Conservation (phyloP, 108 stramenopile genomes). For the Pseudonitzschia delicatissima region DNA sequence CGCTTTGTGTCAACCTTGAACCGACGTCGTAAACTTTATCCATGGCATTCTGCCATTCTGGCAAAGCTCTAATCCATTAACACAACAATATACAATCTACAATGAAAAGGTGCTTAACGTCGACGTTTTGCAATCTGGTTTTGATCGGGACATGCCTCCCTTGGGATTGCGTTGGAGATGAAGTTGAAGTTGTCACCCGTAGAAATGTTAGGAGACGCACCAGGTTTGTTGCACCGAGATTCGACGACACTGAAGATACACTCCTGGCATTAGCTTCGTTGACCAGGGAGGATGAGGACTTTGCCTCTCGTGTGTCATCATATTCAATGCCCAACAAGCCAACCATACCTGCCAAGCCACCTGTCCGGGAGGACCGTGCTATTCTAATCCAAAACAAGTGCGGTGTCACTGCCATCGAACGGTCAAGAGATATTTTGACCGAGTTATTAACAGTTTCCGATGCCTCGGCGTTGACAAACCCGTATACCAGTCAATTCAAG, state of each 20-base stretch:
- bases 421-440: constrained; percentile 38
- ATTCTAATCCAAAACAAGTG: constrained; percentile 34
- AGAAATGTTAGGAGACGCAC: not conserved
- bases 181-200: not conserved
- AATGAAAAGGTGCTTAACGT: not conserved
- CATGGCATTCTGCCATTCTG: no score
- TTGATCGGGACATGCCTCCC: not conserved
- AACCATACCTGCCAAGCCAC: constrained; percentile 3
- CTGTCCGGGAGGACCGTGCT: constrained; percentile 10
- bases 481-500: constrained; percentile 38
- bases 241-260: no score
- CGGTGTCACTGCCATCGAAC: constrained; percentile 29
- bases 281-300: not conserved
- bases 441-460: constrained; percentile 32
- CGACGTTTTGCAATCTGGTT: not conserved
- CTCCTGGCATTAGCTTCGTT: no score
- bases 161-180: constrained; percentile 1
- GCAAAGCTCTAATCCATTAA: no score
- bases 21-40: no score
- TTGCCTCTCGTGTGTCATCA: not conserved
- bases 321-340: not conserved
- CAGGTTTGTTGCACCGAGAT: not conserved
- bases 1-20: no score
- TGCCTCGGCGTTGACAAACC: constrained; percentile 7
- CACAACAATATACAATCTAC: constrained; percentile 2